Conservation (phyloP, 2,329 filamentous ascomycete genomes). For the Diplodia seriata region DNA sequence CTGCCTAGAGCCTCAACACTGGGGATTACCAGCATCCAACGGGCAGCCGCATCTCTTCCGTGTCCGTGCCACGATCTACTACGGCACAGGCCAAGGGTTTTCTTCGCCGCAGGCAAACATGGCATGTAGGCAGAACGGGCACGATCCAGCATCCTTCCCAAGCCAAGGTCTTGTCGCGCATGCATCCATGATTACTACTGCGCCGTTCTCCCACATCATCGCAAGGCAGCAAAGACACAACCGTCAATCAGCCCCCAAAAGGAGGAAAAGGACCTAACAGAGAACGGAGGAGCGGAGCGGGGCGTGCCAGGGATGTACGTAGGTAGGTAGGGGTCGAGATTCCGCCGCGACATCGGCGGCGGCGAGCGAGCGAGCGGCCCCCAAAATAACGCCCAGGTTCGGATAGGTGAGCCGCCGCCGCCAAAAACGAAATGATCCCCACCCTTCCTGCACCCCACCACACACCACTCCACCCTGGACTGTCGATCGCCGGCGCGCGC, state of each 20-base stretch:
- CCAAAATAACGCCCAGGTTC: background rate
- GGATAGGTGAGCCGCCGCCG: background rate
- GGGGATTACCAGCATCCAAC: background rate
- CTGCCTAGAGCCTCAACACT: background rate
- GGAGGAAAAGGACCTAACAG: too few species aligned
- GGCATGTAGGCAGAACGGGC: background rate
- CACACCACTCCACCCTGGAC: background rate
- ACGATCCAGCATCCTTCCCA: background rate
- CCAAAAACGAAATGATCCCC: background rate
- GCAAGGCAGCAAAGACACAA: background rate
- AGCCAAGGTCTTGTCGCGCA: background rate
- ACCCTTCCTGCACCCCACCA: background rate
- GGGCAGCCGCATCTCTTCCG: background rate
- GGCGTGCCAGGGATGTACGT: background rate
- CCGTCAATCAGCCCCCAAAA: too few species aligned
- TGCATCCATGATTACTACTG: too few species aligned
- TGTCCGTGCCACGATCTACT: background rate
- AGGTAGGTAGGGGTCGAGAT: background rate
- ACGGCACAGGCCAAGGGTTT: background rate
- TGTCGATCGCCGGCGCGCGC: background rate
- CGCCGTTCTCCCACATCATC: background rate
- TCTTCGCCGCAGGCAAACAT: conserved; percentile 3
- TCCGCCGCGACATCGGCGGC: background rate
- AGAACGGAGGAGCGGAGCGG: conserved; percentile 9
- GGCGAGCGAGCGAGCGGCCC: background rate